Evolutionary conservation across 2,329 filamentous ascomycete genomes (phyloP).

Genomic region (Fusarium mundagurra): DNA sequence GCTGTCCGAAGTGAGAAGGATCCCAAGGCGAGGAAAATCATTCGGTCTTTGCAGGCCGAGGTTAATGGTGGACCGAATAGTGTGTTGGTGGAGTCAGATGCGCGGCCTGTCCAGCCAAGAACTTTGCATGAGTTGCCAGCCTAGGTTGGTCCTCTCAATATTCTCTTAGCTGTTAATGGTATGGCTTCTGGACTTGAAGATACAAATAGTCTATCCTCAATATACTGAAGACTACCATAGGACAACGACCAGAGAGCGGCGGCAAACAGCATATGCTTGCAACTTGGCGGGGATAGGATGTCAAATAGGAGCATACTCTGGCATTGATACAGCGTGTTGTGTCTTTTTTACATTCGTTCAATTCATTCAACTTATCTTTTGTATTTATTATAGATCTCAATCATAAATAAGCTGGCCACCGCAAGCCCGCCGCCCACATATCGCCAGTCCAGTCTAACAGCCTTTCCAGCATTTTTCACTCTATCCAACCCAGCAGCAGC

Average conservation of each 20-base stretch:
- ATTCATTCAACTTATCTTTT: background rate
- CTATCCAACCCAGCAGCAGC: background rate
- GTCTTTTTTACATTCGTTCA: no score
- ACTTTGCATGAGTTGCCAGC: background rate
- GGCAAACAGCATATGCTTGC: background rate
- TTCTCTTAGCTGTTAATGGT: background rate
- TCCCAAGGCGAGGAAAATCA: background rate
- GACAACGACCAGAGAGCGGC: background rate
- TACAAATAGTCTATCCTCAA: background rate
- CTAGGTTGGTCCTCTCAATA: background rate
- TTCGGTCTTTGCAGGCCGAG: background rate
- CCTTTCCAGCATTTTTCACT: background rate
- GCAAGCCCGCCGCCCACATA: background rate
- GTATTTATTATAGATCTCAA: accelerated
- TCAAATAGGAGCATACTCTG: background rate
- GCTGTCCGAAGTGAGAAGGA: background rate
- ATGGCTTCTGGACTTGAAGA: background rate
- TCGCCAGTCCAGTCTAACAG: background rate
- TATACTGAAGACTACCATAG: background rate
- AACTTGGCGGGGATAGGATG: background rate
- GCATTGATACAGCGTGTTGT: no score
- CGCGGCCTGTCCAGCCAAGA: background rate
- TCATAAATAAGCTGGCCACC: background rate
- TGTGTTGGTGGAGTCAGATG: background rate
- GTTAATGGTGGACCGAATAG: background rate